These are phyloP conservation scores for Grifola frondosa DNA, from an alignment of 1,284 basidiomycete genomes.

Conservation along the genomic window DNA sequence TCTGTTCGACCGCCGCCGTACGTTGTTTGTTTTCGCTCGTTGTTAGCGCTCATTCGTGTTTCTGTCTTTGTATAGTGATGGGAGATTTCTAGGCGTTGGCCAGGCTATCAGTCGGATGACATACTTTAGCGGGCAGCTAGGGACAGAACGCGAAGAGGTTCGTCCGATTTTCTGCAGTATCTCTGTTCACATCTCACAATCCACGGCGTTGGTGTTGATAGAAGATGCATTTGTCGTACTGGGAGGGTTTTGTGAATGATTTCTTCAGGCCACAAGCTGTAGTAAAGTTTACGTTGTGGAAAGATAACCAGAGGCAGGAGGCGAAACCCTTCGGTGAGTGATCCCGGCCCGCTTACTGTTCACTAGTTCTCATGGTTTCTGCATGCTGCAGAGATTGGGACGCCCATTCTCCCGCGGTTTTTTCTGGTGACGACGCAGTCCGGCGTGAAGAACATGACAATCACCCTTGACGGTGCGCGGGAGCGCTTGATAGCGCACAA, in stretches of 20 bases:
- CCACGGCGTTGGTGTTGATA: constrained; percentile 24
- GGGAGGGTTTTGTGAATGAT: constrained; percentile 58
- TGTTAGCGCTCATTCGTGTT: background rate
- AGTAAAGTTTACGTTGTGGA: constrained; percentile 78
- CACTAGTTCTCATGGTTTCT: constrained; percentile 1
- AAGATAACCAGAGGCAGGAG: constrained; percentile 70
- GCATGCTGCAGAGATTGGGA: constrained; percentile 58
- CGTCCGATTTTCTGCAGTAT: constrained; percentile 19
- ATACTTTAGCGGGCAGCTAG: constrained; percentile 63
- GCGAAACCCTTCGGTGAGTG: constrained; percentile 76
- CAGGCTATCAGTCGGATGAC: constrained; percentile 61
- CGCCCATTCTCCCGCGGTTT: constrained; percentile 76
- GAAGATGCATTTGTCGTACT: constrained; percentile 68
- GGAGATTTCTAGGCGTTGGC: constrained; percentile 41
- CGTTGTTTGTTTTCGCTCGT: background rate
- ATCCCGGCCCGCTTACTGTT: background rate
- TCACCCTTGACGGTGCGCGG: constrained; percentile 68
- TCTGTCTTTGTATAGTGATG: background rate
- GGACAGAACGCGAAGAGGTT: constrained; percentile 50
- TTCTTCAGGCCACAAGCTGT: constrained; percentile 66
- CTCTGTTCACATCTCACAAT: background rate
- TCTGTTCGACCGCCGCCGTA: constrained; percentile 6
- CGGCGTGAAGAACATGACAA: constrained; percentile 74
- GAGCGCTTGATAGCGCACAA: constrained; percentile 52
- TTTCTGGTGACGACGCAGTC: constrained; percentile 79